Evolutionary conservation across 2,329 filamentous ascomycete species (phyloP), one percentile per base, ranked within the genome.

Genomic region (Colletotrichum lentis): DNA sequence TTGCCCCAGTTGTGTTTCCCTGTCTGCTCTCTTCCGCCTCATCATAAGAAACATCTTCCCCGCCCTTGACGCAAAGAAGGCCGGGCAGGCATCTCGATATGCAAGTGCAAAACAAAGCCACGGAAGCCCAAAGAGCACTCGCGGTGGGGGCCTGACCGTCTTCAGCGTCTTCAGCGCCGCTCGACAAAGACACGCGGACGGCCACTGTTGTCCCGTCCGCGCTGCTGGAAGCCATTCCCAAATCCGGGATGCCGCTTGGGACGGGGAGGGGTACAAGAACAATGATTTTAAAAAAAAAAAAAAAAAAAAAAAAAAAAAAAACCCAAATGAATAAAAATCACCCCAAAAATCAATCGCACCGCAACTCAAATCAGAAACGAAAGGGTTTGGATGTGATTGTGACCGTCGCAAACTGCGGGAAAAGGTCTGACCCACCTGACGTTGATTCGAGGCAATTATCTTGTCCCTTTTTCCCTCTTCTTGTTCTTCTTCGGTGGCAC

Each of bases 391-490:
- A 53, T 16, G 14, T 7, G 18, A 43, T 14, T 18, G 41, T 43
- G 37, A 41, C 46, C n/a, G 52, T 37, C 24, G 59, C 39, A 64
- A 44, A 35, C 56, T 58, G 62, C 39, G 43, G 37, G n/a, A 59
- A 65, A 27, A 55, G n/a, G 18, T 50, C 1, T 3, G 65, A 65
- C 62, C 65, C 62, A 68, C 65, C 65, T 68, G 65, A 68, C 65
- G 65, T 65, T n/a, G 61, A 61, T 65, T 65, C 55, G 54, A 68
- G 62, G 43, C 24, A 61, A 54, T 59, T 64, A 31, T 49, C 50
- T 55, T n/a, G 10, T 35, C 58, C 63, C 57, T 24, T 41, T 43
- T 66, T 46, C 1, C 10, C 12, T n/a, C 2, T 18, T 6, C 12
- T 18, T 43, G 16, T 43, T 8, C 8, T 1, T 27, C 1, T 27